Base-by-base conservation (phyloP, 352 stramenopile species). In the Globisporangium alternatum region DNA sequence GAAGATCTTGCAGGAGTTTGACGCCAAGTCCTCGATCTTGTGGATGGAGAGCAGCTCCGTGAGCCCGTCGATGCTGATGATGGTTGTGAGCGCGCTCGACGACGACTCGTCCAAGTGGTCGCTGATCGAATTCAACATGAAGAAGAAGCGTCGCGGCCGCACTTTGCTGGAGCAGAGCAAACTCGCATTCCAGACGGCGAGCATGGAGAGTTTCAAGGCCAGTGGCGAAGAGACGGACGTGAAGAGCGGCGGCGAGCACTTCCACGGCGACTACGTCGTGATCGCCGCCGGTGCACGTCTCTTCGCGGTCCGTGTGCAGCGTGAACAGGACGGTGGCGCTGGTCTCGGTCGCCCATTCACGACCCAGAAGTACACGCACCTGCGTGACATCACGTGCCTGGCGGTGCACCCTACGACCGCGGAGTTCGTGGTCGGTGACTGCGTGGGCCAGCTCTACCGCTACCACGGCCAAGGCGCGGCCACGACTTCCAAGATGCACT, bases 341-440 rank as follows among this genome's bases (percentile, higher is more conserved):
- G 70, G 68, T 8, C 57, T 71, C 17, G 62, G 58, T 21, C 78
- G 76, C 15, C 49, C 66, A 5, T 72, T 81, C 30, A 67, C 55
- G 5, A 63, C 72, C 39, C 70, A 80, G 37, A 86, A 80, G 60
- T 64, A 87, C 48, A 67, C 54, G 21, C 83, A 93, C 60, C 9
- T 77, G 7, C 72, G 77, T 5, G 63, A 81, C 48, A 71, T 93
- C 35, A 88, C 74, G 45, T 92, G 81, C 54, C 69, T 93, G 19
- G 72, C 82, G 0, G 66, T 93, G 37, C 76, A 81, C 60, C 80
- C 86, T 2, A 64, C 51, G 5, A 52, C 71, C 8, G 62, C 67
- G 2, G 83, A 91, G 66, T 91, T 91, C 47, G 66, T 85, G 5
- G 62, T 91, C n/a, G 86, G 86, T 41, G 84, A 95, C 52, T 30